A percentile compares a stretch with the other conserved stretches of the same genome.
Evolutionary conservation across 2,329 filamentous ascomycete species (phyloP).

Genomic region (Curvularia hawaiiensis): DNA sequence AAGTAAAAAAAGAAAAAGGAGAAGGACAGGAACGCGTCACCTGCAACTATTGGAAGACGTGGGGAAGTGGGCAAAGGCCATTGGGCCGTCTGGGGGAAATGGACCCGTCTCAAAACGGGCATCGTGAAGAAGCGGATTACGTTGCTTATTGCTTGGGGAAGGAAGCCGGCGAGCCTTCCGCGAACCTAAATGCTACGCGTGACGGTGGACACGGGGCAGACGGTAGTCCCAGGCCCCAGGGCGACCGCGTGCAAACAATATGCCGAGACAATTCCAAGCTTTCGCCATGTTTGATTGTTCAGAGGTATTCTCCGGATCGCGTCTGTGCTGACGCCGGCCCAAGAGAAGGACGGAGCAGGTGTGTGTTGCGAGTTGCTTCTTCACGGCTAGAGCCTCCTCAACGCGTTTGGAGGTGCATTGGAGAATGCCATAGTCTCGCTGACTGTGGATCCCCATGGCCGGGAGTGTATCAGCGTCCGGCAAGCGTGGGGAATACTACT

Average conservation of each 20-base stretch:
- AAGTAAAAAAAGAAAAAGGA: neutral
- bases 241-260: neutral
- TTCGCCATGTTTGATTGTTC: neutral
- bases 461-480: neutral
- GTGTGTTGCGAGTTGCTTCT: neutral
- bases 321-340: neutral
- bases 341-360: neutral
- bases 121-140: neutral
- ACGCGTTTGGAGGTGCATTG: neutral
- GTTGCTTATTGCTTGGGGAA: neutral
- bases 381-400: neutral
- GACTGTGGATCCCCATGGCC: neutral
- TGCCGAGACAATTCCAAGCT: constrained; percentile 4
- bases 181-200: neutral
- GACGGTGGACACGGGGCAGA: constrained; percentile 1
- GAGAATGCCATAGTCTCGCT: too few species aligned
- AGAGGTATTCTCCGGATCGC: constrained; percentile 7
- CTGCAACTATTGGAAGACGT: neutral
- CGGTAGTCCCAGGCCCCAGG: neutral
- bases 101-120: neutral
- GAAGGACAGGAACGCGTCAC: constrained; percentile 1
- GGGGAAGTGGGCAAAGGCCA: constrained; percentile 1
- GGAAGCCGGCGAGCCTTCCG: neutral
- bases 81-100: neutral
- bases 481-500: constrained; percentile 1